phyloP scores from a whole-genome alignment of 2,329 filamentous ascomycete genomes.

The Clonostachys solani region DNA sequence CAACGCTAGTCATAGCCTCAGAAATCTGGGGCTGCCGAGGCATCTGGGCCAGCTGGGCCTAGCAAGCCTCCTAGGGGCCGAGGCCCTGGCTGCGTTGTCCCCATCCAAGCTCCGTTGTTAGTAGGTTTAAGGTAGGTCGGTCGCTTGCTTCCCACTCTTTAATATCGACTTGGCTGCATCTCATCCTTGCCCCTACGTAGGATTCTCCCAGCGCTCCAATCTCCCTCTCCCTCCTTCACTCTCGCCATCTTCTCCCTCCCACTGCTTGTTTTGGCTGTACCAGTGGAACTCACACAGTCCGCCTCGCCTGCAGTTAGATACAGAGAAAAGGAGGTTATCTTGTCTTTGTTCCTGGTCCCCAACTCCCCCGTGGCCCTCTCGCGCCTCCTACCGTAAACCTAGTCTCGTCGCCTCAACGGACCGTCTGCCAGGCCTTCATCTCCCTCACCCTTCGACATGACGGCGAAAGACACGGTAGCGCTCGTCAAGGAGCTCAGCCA shows the following conservation, averaged over 20 bases:
- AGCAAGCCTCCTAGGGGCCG: background rate
- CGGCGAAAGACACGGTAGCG: conserved; percentile 25
- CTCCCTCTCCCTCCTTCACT: background rate
- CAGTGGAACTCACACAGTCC: no score
- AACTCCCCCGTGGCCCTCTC: background rate
- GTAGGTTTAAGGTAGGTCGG: no score
- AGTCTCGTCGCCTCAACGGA: background rate
- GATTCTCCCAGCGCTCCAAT: no score
- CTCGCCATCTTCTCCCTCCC: conserved; percentile 2
- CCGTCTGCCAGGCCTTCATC: background rate
- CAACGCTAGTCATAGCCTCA: no score
- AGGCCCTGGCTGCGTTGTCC: background rate
- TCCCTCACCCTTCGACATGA: conserved; percentile 14
- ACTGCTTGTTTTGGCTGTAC: background rate
- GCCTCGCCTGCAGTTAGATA: no score
- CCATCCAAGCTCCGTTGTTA: conserved; percentile 1
- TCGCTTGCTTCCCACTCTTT: no score
- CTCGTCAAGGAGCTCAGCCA: conserved; percentile 49
- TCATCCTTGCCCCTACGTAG: no score
- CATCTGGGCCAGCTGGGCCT: no score
- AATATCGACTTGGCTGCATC: no score
- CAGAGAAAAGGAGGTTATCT: no score
- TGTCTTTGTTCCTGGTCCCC: background rate
- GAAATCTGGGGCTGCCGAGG: no score
- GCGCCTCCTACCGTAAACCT: no score